Evolutionary conservation across 345 rosid species (phyloP), one percentile per base, ranked within the genome.

Genomic region (Sisymbrium irio): DNA sequence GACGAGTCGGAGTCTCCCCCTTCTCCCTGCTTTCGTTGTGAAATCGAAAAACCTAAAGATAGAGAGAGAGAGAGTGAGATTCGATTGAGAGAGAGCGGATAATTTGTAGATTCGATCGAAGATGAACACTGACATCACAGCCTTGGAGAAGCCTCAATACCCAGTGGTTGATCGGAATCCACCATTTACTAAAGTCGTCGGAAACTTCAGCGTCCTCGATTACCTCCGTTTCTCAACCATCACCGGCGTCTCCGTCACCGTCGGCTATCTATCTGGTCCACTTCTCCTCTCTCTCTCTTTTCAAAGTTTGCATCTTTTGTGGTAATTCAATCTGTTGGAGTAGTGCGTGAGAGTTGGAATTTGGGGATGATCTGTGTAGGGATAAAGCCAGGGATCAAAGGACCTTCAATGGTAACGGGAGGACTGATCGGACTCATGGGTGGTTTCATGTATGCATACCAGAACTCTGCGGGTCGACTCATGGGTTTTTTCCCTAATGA

Each of bases 391-490:
- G 98, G 96, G 19, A 64, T 95, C 2, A 90, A 68, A 42, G 99
- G 99, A 11, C 98, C 98, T 0, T 95, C 98, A 25, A 92, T 95
- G 99, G 97, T 95, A 64, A 95, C 99, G 0, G 99, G 99, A 35
- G 99, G 99, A 9, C 20, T 95, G 81, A 95, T 95, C 19, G 99
- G 99, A 11, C 70, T 92, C 44, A 85, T 95, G 99, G 99, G 99
- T 6, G 99, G 99, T 51, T 95, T 95, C 84, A 95, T 95, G 99
- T 95, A 95, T 53, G 99, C 99, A 0, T 95, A 95, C 81, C 99
- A 95, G 80, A 95, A 95, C 86, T 95, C 99, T 0, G 96, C 91
- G 0, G 99, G 98, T 51, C 83, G 99, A 9, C 84, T 95, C 53
- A 95, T 92, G 99, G 97, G 97, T 0, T 94, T 95, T 74, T 95